Evolutionary conservation across 2,329 filamentous ascomycete species (phyloP), one percentile per base, ranked within the genome.

Genomic region (Pseudodiploospora longispora): DNA sequence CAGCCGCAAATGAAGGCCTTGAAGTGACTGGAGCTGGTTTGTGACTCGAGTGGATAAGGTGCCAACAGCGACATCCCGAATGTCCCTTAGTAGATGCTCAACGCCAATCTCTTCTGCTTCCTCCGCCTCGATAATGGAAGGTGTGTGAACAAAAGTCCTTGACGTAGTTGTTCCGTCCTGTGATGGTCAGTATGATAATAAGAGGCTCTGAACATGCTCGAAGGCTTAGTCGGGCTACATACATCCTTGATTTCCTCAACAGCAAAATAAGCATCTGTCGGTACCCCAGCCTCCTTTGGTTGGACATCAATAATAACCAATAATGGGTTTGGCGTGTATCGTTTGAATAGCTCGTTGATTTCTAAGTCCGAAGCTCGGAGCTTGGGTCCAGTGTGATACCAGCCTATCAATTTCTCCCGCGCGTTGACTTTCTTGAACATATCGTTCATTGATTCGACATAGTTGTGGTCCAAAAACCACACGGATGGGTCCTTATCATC

Each of bases 381-480:
- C 76, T 97, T 98, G 34, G 93, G 93, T 36, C 93, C 93, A 19
- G 93, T 95, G 70, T 98, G 93, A 69, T 98, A 98, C 93, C 93
- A 98, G 61, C 93, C 93, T 76, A 98, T 94, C 65, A 98, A 78
- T 81, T 97, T 97, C 74, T 98, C 93, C 52, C 87, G 78, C 49
- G 93, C 93, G 72, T 98, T 98, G 76, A 98, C 90, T 73, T 97
- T 97, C 76, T 98, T 98, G 79, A 98, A 98, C 93, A 98, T 98
- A 68, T 97, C 93, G 71, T 93, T 95, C 93, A 98, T 98, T 57
- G 85, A 87, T 70, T 98, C 93, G 67, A 98, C 87, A 61, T 96
- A 98, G 78, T 97, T 97, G 77, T 98, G 93, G 66, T 98, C 93
- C 53, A 98, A 72, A 65, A 97, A 98, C 93, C 93, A 98, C 63